Evolutionary conservation across 1,284 basidiomycete genomes (phyloP).

Genomic region (Heterobasidion occidentale): DNA sequence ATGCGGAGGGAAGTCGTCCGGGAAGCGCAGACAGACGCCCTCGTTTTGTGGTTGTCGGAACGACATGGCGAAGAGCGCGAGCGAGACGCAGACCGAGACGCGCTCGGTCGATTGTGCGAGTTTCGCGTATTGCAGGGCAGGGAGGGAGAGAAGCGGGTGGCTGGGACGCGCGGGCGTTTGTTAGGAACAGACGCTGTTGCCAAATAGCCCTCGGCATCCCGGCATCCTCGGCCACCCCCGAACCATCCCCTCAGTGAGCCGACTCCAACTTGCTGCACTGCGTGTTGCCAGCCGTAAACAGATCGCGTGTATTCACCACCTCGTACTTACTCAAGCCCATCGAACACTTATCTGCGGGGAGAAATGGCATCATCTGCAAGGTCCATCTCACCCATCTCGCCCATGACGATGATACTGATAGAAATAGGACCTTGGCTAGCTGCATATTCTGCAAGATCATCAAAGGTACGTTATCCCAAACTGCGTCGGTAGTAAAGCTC

Average conservation of each 20-base stretch:
- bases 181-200: conserved; percentile 2
- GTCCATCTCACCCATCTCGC: neutral
- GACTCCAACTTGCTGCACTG: too few species aligned
- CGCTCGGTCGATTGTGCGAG: too few species aligned
- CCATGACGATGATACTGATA: neutral
- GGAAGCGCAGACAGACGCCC: conserved; percentile 53
- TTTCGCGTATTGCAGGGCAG: too few species aligned
- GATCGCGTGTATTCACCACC: too few species aligned
- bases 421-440: conserved; percentile 26
- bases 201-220: neutral
- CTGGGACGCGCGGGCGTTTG: neutral
- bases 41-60: conserved; percentile 17
- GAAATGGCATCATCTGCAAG: neutral
- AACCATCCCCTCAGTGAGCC: neutral
- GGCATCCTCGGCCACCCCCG: neutral
- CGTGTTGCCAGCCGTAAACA: too few species aligned
- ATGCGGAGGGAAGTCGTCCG: conserved; percentile 53
- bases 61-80: conserved; percentile 1
- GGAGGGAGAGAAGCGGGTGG: neutral
- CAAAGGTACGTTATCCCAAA: conserved; percentile 51
- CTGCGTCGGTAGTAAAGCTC: neutral
- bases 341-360: too few species aligned
- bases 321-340: too few species aligned
- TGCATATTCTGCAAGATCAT: conserved; percentile 92
- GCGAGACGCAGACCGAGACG: neutral